Evolutionary conservation across 2,329 filamentous ascomycete genomes (phyloP).

Genomic region (Trichoderma arundinaceum): DNA sequence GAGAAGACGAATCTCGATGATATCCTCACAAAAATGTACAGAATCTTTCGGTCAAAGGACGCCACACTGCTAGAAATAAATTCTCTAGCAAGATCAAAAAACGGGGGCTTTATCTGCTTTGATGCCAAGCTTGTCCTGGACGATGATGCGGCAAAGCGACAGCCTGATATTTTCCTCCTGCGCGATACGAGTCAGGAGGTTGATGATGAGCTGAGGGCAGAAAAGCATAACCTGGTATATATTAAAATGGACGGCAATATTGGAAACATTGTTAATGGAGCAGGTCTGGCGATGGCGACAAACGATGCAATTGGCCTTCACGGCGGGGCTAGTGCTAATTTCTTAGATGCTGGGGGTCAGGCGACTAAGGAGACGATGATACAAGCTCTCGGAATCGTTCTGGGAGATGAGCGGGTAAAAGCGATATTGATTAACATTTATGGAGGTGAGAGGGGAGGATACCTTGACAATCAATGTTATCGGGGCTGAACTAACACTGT

Average conservation of each 20-base stretch:
- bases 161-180: conserved; percentile 47
- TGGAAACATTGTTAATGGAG: conserved; percentile 86
- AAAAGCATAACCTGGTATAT: conserved; percentile 76
- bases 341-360: conserved; percentile 88
- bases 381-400: conserved; percentile 74
- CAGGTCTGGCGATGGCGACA: conserved; percentile 89
- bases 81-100: conserved; percentile 41
- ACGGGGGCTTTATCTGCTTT: conserved; percentile 42
- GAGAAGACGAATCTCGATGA: conserved; percentile 33
- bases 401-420: conserved; percentile 72
- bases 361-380: conserved; percentile 83
- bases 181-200: conserved; percentile 46
- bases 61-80: conserved; percentile 54
- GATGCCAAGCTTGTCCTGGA: conserved; percentile 55
- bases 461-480: background rate
- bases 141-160: conserved; percentile 52
- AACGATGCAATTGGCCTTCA: conserved; percentile 75
- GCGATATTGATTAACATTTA: conserved; percentile 68
- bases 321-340: conserved; percentile 76
- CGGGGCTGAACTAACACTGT: conserved; percentile 16
- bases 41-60: conserved; percentile 54
- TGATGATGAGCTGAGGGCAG: conserved; percentile 46
- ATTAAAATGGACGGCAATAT: conserved; percentile 68
- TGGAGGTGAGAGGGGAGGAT: conserved; percentile 41
- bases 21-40: conserved; percentile 38